A percentile compares a stretch with the other conserved stretches of the same genome.
phyloP scores from a whole-genome alignment of 2,329 filamentous ascomycete genomes.

The Tolypocladium ophioglossoides region DNA sequence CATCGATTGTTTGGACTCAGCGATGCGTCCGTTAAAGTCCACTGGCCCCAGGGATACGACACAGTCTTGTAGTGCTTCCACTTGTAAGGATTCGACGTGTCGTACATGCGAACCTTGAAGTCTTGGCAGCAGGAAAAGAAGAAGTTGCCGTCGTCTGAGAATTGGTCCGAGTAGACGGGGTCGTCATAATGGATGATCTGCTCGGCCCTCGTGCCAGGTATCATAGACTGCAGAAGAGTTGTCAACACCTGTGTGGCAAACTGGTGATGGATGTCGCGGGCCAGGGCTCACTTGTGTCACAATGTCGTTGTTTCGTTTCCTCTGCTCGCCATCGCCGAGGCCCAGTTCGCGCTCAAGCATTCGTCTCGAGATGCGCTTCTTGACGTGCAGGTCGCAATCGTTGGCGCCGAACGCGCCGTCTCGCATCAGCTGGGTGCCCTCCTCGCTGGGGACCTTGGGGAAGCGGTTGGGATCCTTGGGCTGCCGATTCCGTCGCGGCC shows the following conservation, averaged over 20 bases:
- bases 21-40: constrained; percentile 93
- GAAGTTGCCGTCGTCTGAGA: constrained; percentile 94
- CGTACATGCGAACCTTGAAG: constrained; percentile 93
- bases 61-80: constrained; percentile 96
- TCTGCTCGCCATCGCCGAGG: constrained; percentile 47
- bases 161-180: constrained; percentile 89
- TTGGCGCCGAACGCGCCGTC: constrained; percentile 70
- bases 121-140: constrained; percentile 90
- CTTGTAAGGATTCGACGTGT: constrained; percentile 87
- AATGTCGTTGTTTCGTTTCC: constrained; percentile 49
- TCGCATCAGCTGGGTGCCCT: constrained; percentile 69
- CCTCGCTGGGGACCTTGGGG: constrained; percentile 74
- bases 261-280: neutral
- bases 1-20: constrained; percentile 86
- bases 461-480: constrained; percentile 49
- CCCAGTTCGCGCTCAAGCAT: constrained; percentile 78
- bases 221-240: constrained; percentile 45
- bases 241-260: neutral
- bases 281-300: constrained; percentile 50
- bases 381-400: constrained; percentile 40
- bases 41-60: constrained; percentile 74
- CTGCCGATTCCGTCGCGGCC: constrained; percentile 30
- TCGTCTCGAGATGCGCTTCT: constrained; percentile 54
- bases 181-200: constrained; percentile 80
- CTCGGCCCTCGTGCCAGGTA: constrained; percentile 69